phyloP scores from a whole-genome alignment of 2,329 filamentous ascomycete genomes.

The Penicillium sp. region DNA sequence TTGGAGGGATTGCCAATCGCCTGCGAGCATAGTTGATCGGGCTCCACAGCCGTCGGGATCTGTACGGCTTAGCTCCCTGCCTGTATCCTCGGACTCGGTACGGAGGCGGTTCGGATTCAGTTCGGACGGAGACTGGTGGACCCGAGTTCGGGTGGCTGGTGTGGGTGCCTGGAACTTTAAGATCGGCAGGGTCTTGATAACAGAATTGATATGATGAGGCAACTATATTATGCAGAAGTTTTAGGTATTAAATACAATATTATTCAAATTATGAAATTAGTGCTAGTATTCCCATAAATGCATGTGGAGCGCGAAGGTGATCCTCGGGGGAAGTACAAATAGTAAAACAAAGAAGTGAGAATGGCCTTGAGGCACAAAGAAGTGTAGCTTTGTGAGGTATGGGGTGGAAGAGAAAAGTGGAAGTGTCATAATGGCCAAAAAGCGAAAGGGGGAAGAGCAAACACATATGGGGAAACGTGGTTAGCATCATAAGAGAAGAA shows the following conservation, averaged over 20 bases:
- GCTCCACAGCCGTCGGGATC: background rate
- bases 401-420: too few species aligned
- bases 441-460: too few species aligned
- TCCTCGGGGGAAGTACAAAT: too few species aligned
- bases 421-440: too few species aligned
- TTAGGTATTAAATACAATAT: background rate
- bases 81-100: background rate
- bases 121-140: background rate
- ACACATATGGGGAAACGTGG: too few species aligned
- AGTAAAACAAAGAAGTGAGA: too few species aligned
- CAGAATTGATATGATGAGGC: background rate
- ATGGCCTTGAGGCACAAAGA: too few species aligned
- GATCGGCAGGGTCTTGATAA: background rate
- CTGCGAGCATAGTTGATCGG: background rate
- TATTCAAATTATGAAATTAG: rapidly evolving
- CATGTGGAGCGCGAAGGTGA: background rate
- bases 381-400: too few species aligned
- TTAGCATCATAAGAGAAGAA: too few species aligned
- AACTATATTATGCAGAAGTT: background rate
- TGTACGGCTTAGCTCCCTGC: background rate
- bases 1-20: too few species aligned
- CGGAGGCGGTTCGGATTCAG: background rate
- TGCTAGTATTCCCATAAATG: background rate
- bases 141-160: background rate
- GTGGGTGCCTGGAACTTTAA: background rate